A percentile compares a stretch with the other conserved stretches of the same genome.
These are phyloP conservation scores for Raphanus raphanistrum DNA, from an alignment of 345 rosid species.

Conservation along the genomic window DNA sequence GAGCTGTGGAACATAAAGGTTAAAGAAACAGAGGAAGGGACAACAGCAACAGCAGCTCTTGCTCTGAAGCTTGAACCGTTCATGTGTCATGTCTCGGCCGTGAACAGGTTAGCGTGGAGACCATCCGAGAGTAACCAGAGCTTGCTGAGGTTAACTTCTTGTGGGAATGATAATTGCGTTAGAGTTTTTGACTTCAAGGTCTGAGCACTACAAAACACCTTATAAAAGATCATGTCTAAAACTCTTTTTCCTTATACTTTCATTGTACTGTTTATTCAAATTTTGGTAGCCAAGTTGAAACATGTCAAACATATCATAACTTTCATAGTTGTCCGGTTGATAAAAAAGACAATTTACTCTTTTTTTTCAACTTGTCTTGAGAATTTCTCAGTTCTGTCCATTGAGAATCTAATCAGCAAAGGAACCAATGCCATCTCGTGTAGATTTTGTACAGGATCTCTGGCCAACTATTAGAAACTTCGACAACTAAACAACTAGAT, in stretches of 20 bases:
- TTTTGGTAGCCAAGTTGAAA: background rate
- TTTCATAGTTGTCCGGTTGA: conserved; percentile 8
- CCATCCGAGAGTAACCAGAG: conserved; percentile 34
- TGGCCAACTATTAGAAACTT: background rate
- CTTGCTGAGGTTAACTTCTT: conserved; percentile 64
- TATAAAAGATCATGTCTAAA: background rate
- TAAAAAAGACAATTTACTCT: background rate
- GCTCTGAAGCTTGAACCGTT: conserved; percentile 50
- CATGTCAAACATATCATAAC: background rate
- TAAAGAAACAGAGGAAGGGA: conserved; percentile 32
- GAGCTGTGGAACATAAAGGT: conserved; percentile 61
- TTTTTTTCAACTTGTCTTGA: too few relatives aligned
- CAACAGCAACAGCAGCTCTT: conserved; percentile 41
- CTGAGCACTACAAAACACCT: conserved; percentile 17
- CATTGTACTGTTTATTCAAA: conserved; percentile 18
- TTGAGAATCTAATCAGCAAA: too few relatives aligned
- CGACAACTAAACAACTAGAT: background rate
- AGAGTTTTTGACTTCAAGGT: conserved; percentile 62
- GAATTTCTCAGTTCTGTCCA: too few relatives aligned
- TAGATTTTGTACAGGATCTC: conserved; percentile 8
- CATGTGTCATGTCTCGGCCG: conserved; percentile 80
- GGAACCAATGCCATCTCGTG: background rate
- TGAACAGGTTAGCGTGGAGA: conserved; percentile 75
- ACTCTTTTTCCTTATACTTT: background rate
- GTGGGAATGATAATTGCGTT: conserved; percentile 85